Conservation (phyloP, 2,329 filamentous ascomycete species). For the Lojkania enalia region DNA sequence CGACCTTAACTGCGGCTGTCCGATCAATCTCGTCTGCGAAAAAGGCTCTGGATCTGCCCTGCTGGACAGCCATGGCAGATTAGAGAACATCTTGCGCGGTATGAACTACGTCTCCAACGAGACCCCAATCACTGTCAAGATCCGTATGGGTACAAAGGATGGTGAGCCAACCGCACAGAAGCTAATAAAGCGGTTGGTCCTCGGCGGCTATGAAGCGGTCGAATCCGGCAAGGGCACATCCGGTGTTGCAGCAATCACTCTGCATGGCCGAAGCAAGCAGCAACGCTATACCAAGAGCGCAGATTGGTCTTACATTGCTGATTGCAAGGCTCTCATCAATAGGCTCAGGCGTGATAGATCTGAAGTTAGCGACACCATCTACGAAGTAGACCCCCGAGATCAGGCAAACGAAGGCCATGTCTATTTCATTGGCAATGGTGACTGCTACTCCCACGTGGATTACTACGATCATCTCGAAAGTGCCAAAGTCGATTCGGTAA, state of each 20-base stretch:
- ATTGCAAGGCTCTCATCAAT: slow-evolving; percentile 84
- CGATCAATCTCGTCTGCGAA: slow-evolving; percentile 91
- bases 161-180: slow-evolving; percentile 77
- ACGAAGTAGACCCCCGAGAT: slow-evolving; percentile 74
- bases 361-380: slow-evolving; percentile 71
- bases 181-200: slow-evolving; percentile 78
- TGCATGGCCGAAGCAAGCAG: slow-evolving; percentile 91
- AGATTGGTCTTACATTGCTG: slow-evolving; percentile 94
- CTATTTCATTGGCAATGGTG: slow-evolving; percentile 95
- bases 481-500: slow-evolving; percentile 85
- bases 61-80: slow-evolving; percentile 82
- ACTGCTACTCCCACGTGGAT: slow-evolving; percentile 90
- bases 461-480: slow-evolving; percentile 79
- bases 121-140: slow-evolving; percentile 91
- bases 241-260: slow-evolving; percentile 90
- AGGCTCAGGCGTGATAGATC: slow-evolving; percentile 72
- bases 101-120: slow-evolving; percentile 94
- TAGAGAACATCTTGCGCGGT: slow-evolving; percentile 92
- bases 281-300: slow-evolving; percentile 90
- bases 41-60: slow-evolving; percentile 87
- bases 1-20: slow-evolving; percentile 95
- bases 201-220: slow-evolving; percentile 74
- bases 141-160: slow-evolving; percentile 86
- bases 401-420: slow-evolving; percentile 70
- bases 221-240: slow-evolving; percentile 62